Conservation (phyloP, 768 basidiomycete genomes). For the Xerocomellus intermedius region DNA sequence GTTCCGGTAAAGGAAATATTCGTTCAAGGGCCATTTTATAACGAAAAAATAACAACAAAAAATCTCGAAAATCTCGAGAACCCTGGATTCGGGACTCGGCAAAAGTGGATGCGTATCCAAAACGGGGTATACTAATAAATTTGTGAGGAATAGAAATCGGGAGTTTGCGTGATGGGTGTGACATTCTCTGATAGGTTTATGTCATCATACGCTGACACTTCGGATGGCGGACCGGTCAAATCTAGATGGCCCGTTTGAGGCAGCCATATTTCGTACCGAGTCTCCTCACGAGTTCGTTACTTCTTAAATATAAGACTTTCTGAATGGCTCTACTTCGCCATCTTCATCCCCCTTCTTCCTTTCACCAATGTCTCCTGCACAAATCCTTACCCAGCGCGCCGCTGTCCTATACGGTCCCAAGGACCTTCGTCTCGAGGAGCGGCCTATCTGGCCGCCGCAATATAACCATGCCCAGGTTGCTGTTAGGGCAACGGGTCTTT, state of each 20-base stretch:
- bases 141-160: slow-evolving; percentile 24
- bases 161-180: slow-evolving; percentile 23
- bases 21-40: not conserved
- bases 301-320: slow-evolving; percentile 34
- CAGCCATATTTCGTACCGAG: slow-evolving; percentile 26
- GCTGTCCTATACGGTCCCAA: slow-evolving; percentile 81
- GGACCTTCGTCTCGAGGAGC: slow-evolving; percentile 79
- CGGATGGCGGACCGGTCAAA: slow-evolving; percentile 35
- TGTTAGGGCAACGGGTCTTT: slow-evolving; percentile 83
- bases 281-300: slow-evolving; percentile 36
- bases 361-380: slow-evolving; percentile 44
- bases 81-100: slow-evolving; percentile 5
- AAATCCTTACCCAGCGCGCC: slow-evolving; percentile 58
- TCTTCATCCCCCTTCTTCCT: slow-evolving; percentile 19
- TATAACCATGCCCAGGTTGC: slow-evolving; percentile 77
- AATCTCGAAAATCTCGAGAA: slow-evolving; percentile 11
- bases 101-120: slow-evolving; percentile 16
- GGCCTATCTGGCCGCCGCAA: slow-evolving; percentile 69
- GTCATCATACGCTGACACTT: slow-evolving; percentile 25
- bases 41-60: slow-evolving; percentile 10
- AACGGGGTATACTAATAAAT: slow-evolving; percentile 22
- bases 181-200: slow-evolving; percentile 26
- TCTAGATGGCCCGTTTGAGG: slow-evolving; percentile 21
- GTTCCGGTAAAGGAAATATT: slow-evolving; percentile 17
- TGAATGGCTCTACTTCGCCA: slow-evolving; percentile 25